Evolutionary conservation across 495 filamentous ascomycete genomes (phyloP).

Genomic region (Niebla homalea): DNA sequence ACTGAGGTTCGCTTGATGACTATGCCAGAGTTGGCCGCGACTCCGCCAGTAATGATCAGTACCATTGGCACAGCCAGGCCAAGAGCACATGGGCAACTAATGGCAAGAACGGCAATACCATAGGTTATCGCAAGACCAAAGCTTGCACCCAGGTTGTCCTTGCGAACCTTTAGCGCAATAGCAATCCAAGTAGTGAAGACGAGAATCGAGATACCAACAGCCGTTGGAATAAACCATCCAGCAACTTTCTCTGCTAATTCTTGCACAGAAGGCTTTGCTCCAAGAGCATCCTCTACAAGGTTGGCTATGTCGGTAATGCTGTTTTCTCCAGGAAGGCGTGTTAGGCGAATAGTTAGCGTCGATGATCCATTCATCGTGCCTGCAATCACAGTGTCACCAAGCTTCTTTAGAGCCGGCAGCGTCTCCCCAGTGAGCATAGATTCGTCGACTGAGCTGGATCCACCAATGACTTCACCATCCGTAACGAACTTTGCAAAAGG

Average conservation of each 20-base stretch:
- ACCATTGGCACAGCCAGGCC: slow-evolving; percentile 76
- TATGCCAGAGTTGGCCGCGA: slow-evolving; percentile 54
- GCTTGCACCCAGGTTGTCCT: slow-evolving; percentile 32
- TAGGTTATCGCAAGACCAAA: slow-evolving; percentile 55
- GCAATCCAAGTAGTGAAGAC: slow-evolving; percentile 50
- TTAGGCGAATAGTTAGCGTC: slow-evolving; percentile 40
- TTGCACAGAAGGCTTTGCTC: slow-evolving; percentile 56
- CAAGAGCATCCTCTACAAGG: slow-evolving; percentile 59
- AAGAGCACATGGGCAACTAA: slow-evolving; percentile 74
- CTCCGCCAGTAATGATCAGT: slow-evolving; percentile 54
- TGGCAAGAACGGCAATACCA: slow-evolving; percentile 56
- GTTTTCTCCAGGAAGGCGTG: slow-evolving; percentile 51
- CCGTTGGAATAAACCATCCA: slow-evolving; percentile 49
- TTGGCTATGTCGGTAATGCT: slow-evolving; percentile 54
- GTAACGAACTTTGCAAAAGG: slow-evolving; percentile 52
- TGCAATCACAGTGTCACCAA: slow-evolving; percentile 42
- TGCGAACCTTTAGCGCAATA: slow-evolving; percentile 35
- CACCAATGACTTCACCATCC: slow-evolving; percentile 52
- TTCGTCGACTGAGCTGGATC: slow-evolving; percentile 57
- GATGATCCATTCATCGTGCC: slow-evolving; percentile 53
- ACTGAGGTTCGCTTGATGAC: slow-evolving; percentile 54
- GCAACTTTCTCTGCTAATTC: slow-evolving; percentile 56
- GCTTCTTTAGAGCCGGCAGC: slow-evolving; percentile 38
- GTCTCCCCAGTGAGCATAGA: slow-evolving; percentile 67
- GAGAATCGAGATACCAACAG: slow-evolving; percentile 41